Evolutionary conservation across 179 eudicot species (phyloP).

Genomic region (Dionaea muscipula): DNA sequence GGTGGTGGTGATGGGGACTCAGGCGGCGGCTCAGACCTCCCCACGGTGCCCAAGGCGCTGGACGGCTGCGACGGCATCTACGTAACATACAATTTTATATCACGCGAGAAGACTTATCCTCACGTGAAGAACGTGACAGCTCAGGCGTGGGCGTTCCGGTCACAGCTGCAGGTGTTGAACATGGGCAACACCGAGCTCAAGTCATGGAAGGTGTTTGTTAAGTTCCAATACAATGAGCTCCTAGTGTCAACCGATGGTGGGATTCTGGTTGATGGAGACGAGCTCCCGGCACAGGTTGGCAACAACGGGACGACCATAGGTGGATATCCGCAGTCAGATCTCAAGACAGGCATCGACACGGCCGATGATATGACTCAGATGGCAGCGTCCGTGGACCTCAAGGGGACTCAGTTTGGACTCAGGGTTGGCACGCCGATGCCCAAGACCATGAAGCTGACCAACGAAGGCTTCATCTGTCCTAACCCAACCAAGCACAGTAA

Average conservation of each 20-base stretch:
- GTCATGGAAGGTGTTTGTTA: conserved; percentile 60
- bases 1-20: conserved; percentile 10
- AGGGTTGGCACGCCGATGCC: conserved; percentile 56
- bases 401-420: conserved; percentile 71
- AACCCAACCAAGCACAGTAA: conserved; percentile 37
- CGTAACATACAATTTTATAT: conserved; percentile 42
- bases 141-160: conserved; percentile 68
- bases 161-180: conserved; percentile 39
- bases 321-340: conserved; percentile 60
- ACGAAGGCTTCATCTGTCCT: conserved; percentile 75
- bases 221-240: conserved; percentile 61
- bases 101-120: conserved; percentile 59
- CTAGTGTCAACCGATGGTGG: conserved; percentile 67
- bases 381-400: conserved; percentile 31
- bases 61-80: conserved; percentile 57
- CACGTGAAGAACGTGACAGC: conserved; percentile 55
- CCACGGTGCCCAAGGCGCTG: conserved; percentile 22
- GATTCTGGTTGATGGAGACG: conserved; percentile 37
- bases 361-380: conserved; percentile 63
- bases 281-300: conserved; percentile 49
- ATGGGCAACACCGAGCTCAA: conserved; percentile 55
- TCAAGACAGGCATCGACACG: conserved; percentile 72
- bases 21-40: conserved; percentile 6
- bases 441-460: conserved; percentile 50
- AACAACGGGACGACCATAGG: conserved; percentile 49